Conservation (phyloP, 805 yeast species). For the Myxozyma melibiosi region DNA sequence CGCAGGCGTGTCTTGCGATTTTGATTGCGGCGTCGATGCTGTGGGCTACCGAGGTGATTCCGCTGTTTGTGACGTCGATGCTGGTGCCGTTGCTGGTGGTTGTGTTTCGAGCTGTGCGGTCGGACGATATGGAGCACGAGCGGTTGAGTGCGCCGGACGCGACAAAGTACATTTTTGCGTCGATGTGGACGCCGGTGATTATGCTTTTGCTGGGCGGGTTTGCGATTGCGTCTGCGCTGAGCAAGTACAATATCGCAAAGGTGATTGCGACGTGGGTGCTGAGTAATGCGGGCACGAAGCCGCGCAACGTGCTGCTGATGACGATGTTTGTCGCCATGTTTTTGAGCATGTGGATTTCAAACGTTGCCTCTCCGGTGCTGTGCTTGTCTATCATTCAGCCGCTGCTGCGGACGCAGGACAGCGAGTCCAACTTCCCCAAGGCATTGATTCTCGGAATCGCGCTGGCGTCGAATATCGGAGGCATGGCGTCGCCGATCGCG, state of each 20-base stretch:
- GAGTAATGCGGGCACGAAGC: slow-evolving; percentile 82
- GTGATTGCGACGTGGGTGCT: slow-evolving; percentile 79
- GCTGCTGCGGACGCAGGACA: slow-evolving; percentile 77
- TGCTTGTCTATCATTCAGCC: slow-evolving; percentile 93
- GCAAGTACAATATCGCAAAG: slow-evolving; percentile 88
- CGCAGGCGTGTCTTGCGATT: slow-evolving; percentile 82
- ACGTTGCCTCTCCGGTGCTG: slow-evolving; percentile 95
- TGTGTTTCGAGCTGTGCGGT: slow-evolving; percentile 60
- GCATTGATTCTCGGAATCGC: slow-evolving; percentile 91
- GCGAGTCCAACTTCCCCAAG: slow-evolving; percentile 73
- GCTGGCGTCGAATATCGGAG: slow-evolving; percentile 88
- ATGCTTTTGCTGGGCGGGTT: slow-evolving; percentile 91
- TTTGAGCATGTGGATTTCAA: slow-evolving; percentile 92
- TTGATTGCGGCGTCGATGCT: slow-evolving; percentile 77
- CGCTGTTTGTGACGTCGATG: slow-evolving; percentile 85
- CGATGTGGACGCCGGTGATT: slow-evolving; percentile 96
- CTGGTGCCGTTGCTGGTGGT: slow-evolving; percentile 82
- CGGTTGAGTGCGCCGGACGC: slow-evolving; percentile 69
- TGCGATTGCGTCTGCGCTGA: slow-evolving; percentile 90
- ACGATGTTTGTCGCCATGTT: slow-evolving; percentile 86
- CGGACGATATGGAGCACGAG: slow-evolving; percentile 53
- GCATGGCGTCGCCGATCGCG: slow-evolving; percentile 96
- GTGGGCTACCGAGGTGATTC: slow-evolving; percentile 94
- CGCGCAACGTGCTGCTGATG: slow-evolving; percentile 71
- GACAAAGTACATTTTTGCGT: slow-evolving; percentile 71